These are phyloP conservation scores for Yamadazyma oceani DNA, from an alignment of 1,139 yeast genomes.

Conservation along the genomic window DNA sequence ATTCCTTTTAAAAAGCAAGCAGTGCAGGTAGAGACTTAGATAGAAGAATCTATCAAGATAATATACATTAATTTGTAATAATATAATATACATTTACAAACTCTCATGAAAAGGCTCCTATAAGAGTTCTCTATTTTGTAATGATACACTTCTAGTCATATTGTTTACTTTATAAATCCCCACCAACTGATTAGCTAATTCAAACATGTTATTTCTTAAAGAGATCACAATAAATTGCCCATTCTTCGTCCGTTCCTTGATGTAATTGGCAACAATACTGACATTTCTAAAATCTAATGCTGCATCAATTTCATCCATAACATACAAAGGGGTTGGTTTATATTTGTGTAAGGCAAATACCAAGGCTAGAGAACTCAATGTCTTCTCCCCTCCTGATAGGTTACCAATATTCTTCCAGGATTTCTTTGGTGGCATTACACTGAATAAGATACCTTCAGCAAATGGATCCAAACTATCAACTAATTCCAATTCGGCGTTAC, in stretches of 20 bases:
- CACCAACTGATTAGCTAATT: conserved; percentile 87
- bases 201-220: conserved; percentile 95
- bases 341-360: conserved; percentile 96
- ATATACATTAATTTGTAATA: conserved; percentile 1
- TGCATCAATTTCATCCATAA: conserved; percentile 99
- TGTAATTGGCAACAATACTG: conserved; percentile 94
- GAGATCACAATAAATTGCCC: conserved; percentile 97
- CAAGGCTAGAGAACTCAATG: conserved; percentile 89
- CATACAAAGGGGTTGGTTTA: conserved; percentile 96
- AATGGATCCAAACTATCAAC: conserved; percentile 98
- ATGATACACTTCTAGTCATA: conserved; percentile 82
- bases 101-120: neutral
- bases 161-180: conserved; percentile 94
- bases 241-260: conserved; percentile 90
- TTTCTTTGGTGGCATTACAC: conserved; percentile 99
- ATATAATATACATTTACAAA: neutral
- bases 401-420: conserved; percentile 96
- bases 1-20: conserved; percentile 44
- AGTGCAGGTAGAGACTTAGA: too few relatives aligned
- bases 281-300: conserved; percentile 97
- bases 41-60: too few relatives aligned
- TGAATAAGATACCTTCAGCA: conserved; percentile 91
- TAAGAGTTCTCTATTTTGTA: conserved; percentile 59
- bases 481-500: conserved; percentile 94
- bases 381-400: conserved; percentile 96